phyloP scores from a whole-genome alignment of 257 asterid genomes.

The Solanum lycopersicoides region DNA sequence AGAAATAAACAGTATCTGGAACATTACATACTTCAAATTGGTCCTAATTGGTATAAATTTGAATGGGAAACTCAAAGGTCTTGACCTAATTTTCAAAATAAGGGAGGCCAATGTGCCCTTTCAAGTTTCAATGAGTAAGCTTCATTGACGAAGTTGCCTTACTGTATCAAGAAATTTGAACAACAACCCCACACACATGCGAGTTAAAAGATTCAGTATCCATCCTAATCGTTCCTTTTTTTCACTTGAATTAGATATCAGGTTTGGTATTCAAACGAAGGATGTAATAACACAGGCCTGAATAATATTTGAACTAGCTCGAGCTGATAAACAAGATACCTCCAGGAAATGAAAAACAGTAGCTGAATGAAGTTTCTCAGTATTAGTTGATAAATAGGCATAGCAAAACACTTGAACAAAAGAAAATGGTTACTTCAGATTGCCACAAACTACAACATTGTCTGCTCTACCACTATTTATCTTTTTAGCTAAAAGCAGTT shows the following conservation, averaged over 20 bases:
- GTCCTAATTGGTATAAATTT: background rate
- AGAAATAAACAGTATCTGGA: background rate
- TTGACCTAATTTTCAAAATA: background rate
- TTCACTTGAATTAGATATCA: background rate
- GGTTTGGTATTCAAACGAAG: background rate
- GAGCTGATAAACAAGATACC: background rate
- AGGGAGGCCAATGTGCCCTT: background rate
- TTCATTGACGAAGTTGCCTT: background rate
- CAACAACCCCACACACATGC: background rate
- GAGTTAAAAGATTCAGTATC: background rate
- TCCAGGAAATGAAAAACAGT: background rate
- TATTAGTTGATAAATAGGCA: background rate
- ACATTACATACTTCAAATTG: background rate
- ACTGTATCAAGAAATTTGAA: background rate
- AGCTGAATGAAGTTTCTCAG: background rate
- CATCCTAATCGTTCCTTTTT: background rate
- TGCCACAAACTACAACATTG: background rate
- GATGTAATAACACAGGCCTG: background rate
- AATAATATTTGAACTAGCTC: background rate
- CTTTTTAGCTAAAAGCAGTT: background rate
- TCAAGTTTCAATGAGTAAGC: background rate
- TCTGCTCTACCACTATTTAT: background rate
- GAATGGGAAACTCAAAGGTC: background rate
- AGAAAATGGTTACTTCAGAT: background rate
- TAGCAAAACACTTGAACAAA: background rate